Conservation (phyloP, 139 green algal species). For the Auxenochlorella pyrenoidosa region DNA sequence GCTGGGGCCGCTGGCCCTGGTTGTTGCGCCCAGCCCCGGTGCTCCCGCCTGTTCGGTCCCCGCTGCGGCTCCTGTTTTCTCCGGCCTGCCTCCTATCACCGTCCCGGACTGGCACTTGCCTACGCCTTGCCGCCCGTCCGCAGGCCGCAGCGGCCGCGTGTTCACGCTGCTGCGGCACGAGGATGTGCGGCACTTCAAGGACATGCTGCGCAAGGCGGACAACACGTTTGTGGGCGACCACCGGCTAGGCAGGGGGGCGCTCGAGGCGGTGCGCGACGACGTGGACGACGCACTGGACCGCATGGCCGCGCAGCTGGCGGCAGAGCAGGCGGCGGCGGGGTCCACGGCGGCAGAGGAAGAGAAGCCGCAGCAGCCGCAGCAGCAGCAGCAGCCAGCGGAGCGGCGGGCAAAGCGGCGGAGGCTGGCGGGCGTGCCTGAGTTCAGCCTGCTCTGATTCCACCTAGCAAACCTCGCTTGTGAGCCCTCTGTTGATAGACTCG, state of each 20-base stretch:
- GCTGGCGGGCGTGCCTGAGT: slow-evolving; percentile 15
- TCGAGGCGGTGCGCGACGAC: slow-evolving; percentile 37
- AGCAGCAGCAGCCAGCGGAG: background rate
- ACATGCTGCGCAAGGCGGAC: slow-evolving; percentile 85
- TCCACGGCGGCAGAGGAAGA: background rate
- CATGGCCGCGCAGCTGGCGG: slow-evolving; percentile 16
- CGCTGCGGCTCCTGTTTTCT: too few relatives aligned
- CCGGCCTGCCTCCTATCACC: too few relatives aligned
- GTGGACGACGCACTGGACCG: slow-evolving; percentile 26
- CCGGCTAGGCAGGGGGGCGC: slow-evolving; percentile 45
- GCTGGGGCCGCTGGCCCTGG: background rate
- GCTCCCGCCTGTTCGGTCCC: too few relatives aligned
- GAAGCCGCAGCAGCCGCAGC: slow-evolving; percentile 8
- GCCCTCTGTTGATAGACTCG: too few relatives aligned
- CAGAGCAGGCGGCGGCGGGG: background rate
- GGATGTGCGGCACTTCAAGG: slow-evolving; percentile 90
- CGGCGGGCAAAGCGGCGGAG: slow-evolving; percentile 5
- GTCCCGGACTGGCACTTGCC: too few relatives aligned
- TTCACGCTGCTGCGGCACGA: slow-evolving; percentile 83
- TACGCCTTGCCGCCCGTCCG: too few relatives aligned
- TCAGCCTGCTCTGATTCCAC: background rate
- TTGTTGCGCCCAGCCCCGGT: too few relatives aligned
- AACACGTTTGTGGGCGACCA: slow-evolving; percentile 83
- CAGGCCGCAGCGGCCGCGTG: slow-evolving; percentile 55
- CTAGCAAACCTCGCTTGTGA: too few relatives aligned